Conservation (phyloP, 164 flowering plant genomes). For the Magnolia kwangsiensis region DNA sequence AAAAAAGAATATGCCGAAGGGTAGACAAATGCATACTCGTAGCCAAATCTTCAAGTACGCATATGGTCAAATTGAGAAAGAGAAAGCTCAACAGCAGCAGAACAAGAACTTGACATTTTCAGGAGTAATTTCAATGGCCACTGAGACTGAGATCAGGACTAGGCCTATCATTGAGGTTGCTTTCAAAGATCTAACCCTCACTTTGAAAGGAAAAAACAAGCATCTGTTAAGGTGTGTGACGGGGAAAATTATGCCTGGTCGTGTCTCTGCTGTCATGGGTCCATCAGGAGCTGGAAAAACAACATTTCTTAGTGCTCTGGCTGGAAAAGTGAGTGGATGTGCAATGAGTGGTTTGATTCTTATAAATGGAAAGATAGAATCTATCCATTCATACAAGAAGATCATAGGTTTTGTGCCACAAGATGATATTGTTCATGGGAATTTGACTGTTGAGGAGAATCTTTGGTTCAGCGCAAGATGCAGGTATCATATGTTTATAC, state of each 20-base stretch:
- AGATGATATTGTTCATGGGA: conserved; percentile 99
- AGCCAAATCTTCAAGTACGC: conserved; percentile 98
- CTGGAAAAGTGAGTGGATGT: conserved; percentile 81
- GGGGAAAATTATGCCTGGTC: conserved; percentile 87
- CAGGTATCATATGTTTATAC: conserved; percentile 48
- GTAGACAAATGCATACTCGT: conserved; percentile 67
- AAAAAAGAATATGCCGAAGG: conserved; percentile 62
- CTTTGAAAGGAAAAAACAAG: conserved; percentile 74
- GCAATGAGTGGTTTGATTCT: conserved; percentile 62
- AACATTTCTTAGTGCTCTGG: conserved; percentile 93
- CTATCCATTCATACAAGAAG: conserved; percentile 82
- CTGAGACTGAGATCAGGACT: conserved; percentile 57
- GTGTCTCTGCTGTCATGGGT: conserved; percentile 98
- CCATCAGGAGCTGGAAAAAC: conserved; percentile 99
- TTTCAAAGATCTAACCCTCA: conserved; percentile 90
- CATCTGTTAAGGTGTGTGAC: conserved; percentile 82
- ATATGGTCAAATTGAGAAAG: conserved; percentile 95
- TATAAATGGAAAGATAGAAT: conserved; percentile 71
- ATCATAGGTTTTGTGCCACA: conserved; percentile 97
- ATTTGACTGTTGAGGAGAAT: conserved; percentile 96
- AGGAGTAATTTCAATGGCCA: conserved; percentile 86
- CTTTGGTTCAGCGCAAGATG: conserved; percentile 94
- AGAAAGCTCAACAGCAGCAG: conserved; percentile 80
- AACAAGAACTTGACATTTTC: conserved; percentile 78
- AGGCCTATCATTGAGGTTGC: conserved; percentile 84